These are phyloP conservation scores for Phialocephala subalpina DNA, from an alignment of 2,329 filamentous ascomycete species.

Conservation along the genomic window DNA sequence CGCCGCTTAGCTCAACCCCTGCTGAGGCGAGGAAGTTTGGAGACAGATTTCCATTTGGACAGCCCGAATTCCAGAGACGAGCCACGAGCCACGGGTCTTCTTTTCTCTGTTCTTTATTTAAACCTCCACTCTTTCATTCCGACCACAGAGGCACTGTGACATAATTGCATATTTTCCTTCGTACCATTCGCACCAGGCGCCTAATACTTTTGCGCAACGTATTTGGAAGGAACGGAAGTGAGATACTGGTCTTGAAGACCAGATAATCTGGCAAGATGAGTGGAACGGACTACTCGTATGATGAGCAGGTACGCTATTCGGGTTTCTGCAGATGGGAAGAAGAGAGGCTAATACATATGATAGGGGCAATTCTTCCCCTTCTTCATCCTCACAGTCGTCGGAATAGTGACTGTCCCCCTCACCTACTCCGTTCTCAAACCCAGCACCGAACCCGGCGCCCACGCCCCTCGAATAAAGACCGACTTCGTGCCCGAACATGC, in stretches of 20 bases:
- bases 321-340: neutral
- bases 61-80: constrained; percentile 9
- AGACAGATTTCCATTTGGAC: constrained; percentile 27
- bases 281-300: constrained; percentile 89
- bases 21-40: constrained; percentile 7
- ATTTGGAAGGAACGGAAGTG: constrained; percentile 28
- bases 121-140: constrained; percentile 7
- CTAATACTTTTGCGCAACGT: constrained; percentile 27
- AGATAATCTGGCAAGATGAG: constrained; percentile 42
- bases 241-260: constrained; percentile 35
- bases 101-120: constrained; percentile 26
- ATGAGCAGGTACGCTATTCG: constrained; percentile 77
- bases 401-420: constrained; percentile 87
- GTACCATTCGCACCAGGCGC: neutral
- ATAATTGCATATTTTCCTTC: constrained; percentile 22
- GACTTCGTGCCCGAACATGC: constrained; percentile 84
- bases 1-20: constrained; percentile 1
- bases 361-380: constrained; percentile 98
- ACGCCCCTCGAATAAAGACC: constrained; percentile 82
- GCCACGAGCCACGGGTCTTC: constrained; percentile 26
- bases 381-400: constrained; percentile 92
- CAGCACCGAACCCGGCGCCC: constrained; percentile 77
- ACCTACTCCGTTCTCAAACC: constrained; percentile 88
- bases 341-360: constrained; percentile 28
- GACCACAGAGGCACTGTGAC: constrained; percentile 4